Evolutionary conservation across 1,284 basidiomycete genomes (phyloP), one percentile per base, ranked within the genome.

Genomic region (Testicularia cyperi): DNA sequence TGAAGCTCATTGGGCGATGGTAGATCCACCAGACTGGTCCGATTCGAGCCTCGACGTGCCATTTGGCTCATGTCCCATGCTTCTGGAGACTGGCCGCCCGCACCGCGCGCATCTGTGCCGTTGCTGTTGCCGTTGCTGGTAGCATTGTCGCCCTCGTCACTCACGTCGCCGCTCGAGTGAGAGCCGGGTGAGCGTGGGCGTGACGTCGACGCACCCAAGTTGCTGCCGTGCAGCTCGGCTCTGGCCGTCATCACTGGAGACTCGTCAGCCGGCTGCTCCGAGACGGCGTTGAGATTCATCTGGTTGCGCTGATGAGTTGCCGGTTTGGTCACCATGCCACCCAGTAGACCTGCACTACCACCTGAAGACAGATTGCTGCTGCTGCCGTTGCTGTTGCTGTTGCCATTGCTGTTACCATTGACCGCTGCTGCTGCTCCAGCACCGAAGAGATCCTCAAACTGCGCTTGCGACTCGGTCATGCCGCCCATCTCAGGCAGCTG

Each of bases 381-480:
- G 46, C 38, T 38, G 26, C 32, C n/a, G 13, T 27, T 43, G 27
- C 33, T 36, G 23, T 41, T 38, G 37, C 20, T 24, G 16, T 36
- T 31, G 12, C 10, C 10, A 15, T 20, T 35, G 33, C 18, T 35
- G n/a, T n/a, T n/a, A 22, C 33, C 20, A 19, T 32, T 19, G 16
- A 9, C 16, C n/a, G n/a, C n/a, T n/a, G n/a, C n/a, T n/a, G n/a
- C n/a, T n/a, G n/a, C n/a, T 20, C 15, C 25, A 8, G 47, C 28
- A 8, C 47, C 62, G 19, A 65, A 65, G 1, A 62, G 43, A 28
- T 55, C 56, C n/a, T 65, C 57, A 22, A 62, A 56, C 6, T 49
- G 43, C 33, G 52, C 22, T 30, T 65, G 56, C 27, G 45, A 48
- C 6, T 62, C 57, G 6, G 47, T 27, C 16, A 46, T 31, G 23